Evolutionary conservation across 495 filamentous ascomycete genomes (phyloP), one percentile per base, ranked within the genome.

Genomic region (Emericellopsis terricola): DNA sequence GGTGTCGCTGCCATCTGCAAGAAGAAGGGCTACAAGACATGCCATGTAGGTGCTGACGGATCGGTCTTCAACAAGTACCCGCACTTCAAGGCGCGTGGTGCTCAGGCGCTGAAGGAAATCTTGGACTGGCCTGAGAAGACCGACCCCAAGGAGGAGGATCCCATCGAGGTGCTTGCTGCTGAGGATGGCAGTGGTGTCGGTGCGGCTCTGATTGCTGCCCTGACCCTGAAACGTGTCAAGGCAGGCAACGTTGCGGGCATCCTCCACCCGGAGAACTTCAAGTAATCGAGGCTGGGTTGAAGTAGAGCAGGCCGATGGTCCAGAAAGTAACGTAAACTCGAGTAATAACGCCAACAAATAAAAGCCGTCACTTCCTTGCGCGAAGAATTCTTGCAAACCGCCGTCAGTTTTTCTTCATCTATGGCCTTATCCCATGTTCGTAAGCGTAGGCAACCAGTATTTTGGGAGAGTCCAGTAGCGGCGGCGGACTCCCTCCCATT

Each of bases 21-120:
- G 54, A 94, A 93, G 76, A 94, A 94, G 65, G 71, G 75, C 38
- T 83, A 81, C 42, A 59, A 73, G 41, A 69, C 74, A 10, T 92
- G 81, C 68, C 86, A 94, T 53, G 87, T 94, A 14, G 87, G 87
- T 45, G 87, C 87, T 26, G 87, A 96, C 45, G 87, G 87, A 16
- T 87, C 80, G 8, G 85, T 96, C 28, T 96, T 94, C 65, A 94
- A 92, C 66, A 94, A 93, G 55, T 94, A 94, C 59, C 87, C 87
- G 2, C 81, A 94, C 56, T 96, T 96, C 68, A 87, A 94, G 67
- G 69, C 70, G 11, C 79, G 87, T 32, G 84, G 85, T 36, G 87
- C 87, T 3, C 64, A 73, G 44, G 87, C 87, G 15, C 72, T 96
- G 15, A 74, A 84, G 14, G 86, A 96, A 63, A 93, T 94, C 45